phyloP scores from a whole-genome alignment of 805 yeast genomes.

The Suhomyces sp. region DNA sequence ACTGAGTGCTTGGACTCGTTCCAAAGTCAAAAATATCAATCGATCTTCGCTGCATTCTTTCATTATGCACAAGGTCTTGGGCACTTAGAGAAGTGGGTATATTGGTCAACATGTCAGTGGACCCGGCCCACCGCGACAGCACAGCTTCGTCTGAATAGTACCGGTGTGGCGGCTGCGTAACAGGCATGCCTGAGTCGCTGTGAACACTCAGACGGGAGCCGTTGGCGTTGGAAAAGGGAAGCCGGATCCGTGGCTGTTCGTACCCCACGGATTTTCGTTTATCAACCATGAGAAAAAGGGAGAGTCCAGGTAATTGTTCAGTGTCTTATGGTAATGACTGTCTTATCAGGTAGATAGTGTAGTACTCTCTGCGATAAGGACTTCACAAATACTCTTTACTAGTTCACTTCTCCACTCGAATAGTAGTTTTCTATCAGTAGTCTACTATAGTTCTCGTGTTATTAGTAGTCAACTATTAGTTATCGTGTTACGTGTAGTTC shows the following conservation, averaged over 20 bases:
- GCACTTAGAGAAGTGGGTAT: slow-evolving; percentile 4
- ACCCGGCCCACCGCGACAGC: slow-evolving; percentile 6
- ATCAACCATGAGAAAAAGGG: not conserved
- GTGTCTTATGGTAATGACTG: no score
- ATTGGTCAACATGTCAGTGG: slow-evolving; percentile 2
- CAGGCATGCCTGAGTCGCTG: slow-evolving; percentile 3
- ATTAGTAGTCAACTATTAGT: no score
- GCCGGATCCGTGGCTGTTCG: slow-evolving; percentile 18
- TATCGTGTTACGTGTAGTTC: no score
- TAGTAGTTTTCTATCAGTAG: no score
- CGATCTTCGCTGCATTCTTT: not conserved
- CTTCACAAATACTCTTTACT: no score
- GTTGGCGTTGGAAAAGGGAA: slow-evolving; percentile 6
- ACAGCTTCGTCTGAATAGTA: slow-evolving; percentile 22
- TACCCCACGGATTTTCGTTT: slow-evolving; percentile 19
- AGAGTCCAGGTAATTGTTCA: no score
- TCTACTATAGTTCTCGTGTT: no score
- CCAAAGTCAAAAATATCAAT: slow-evolving; percentile 1
- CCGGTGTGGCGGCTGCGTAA: not conserved
- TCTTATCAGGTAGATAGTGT: not conserved
- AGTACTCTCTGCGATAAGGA: no score
- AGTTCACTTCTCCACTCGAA: no score
- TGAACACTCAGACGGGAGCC: slow-evolving; percentile 11
- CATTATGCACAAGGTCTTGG: slow-evolving; percentile 3
- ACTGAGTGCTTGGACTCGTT: slow-evolving; percentile 9